phyloP scores from a whole-genome alignment of 208 protist genomes.

The Acanthamoeba lenticulata region DNA sequence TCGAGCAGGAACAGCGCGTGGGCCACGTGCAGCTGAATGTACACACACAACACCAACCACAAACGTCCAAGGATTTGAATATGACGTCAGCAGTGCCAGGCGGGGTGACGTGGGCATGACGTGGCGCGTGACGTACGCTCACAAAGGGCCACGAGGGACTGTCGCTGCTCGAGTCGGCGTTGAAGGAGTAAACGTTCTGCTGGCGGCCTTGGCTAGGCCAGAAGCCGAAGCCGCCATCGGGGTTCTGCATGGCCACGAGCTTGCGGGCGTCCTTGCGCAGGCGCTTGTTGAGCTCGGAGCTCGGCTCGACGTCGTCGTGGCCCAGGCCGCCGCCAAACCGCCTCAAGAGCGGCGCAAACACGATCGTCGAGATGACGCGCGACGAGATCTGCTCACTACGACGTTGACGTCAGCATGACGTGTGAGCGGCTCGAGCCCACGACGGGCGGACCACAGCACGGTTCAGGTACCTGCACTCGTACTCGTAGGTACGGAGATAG shows the following conservation, averaged over 20 bases:
- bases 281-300: neutral
- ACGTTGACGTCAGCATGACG: neutral
- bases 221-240: conserved; percentile 52
- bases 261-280: neutral
- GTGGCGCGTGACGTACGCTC: neutral
- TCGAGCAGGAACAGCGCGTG: conserved; percentile 4
- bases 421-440: neutral
- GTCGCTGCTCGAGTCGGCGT: neutral
- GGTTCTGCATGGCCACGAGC: neutral
- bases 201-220: neutral
- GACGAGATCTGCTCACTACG: neutral
- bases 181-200: neutral
- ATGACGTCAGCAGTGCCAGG: neutral
- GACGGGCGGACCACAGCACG: neutral
- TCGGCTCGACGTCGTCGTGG: neutral
- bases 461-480: conserved; percentile 48
- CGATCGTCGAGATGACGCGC: neutral
- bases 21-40: neutral
- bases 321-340: neutral
- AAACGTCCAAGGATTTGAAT: too few species aligned
- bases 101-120: neutral
- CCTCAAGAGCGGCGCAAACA: neutral
- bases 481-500: conserved; percentile 65
- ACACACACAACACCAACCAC: neutral
- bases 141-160: neutral